Conservation (phyloP, 1,139 yeast genomes). For the Diutina pseudorugosa region DNA sequence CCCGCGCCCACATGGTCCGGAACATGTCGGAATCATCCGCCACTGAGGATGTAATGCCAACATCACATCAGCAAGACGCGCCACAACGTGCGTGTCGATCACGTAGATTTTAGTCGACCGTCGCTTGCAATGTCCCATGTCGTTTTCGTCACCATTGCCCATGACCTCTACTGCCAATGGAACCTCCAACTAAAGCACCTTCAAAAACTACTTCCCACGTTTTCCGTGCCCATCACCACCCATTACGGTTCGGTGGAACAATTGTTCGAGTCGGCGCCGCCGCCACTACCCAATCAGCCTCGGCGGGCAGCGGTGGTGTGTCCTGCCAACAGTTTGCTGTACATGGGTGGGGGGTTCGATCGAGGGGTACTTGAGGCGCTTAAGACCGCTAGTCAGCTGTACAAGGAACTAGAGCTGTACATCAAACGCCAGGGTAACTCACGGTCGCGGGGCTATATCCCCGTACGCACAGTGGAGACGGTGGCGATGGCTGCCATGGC, state of each 20-base stretch:
- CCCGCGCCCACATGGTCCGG: neutral
- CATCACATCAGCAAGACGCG: neutral
- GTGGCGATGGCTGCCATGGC: conserved; percentile 9
- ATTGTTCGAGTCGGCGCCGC: neutral
- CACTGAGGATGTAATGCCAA: neutral
- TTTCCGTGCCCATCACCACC: neutral
- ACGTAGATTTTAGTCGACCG: neutral
- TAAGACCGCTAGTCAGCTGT: conserved; percentile 6
- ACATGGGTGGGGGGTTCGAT: conserved; percentile 21
- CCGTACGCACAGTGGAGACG: conserved; percentile 9
- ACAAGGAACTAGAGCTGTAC: conserved; percentile 9
- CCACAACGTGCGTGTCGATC: neutral
- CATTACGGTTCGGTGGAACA: neutral
- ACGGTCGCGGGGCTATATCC: conserved; percentile 12
- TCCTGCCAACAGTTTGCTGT: conserved; percentile 16
- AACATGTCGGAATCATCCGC: neutral
- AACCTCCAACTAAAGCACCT: neutral
- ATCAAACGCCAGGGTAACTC: conserved; percentile 10
- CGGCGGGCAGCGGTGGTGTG: conserved; percentile 10
- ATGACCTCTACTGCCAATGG: neutral
- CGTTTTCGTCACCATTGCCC: conserved; percentile 4
- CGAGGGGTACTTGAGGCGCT: conserved; percentile 12
- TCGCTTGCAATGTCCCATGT: neutral
- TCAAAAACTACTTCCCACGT: neutral
- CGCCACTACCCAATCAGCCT: neutral